phyloP scores from a whole-genome alignment of 1,139 yeast species.

The Magnusiomyces suaveolens region DNA sequence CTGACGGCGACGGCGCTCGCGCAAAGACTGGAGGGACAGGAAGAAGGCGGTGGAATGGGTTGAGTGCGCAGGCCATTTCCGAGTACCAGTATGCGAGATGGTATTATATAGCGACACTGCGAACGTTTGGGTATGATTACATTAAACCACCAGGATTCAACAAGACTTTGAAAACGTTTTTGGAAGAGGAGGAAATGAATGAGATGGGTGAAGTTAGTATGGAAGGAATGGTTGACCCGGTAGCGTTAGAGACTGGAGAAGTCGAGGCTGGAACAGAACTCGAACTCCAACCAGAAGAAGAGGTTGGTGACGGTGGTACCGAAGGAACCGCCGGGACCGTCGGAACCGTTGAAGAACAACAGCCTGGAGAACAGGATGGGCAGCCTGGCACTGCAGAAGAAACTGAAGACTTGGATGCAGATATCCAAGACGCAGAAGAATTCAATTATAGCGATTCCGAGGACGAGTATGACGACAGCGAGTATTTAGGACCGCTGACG shows the following conservation, averaged over 20 bases:
- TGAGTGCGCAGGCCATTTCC: constrained; percentile 1
- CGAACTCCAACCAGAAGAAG: neutral
- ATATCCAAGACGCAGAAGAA: constrained; percentile 9
- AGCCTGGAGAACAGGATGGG: neutral
- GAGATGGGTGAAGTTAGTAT: constrained; percentile 6
- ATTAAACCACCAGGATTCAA: constrained; percentile 20
- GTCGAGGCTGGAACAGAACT: constrained; percentile 1
- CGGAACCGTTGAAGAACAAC: neutral
- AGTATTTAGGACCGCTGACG: constrained; percentile 4
- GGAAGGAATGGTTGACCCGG: constrained; percentile 3
- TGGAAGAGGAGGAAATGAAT: constrained; percentile 15
- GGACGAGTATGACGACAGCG: constrained; percentile 8
- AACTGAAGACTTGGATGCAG: constrained; percentile 5
- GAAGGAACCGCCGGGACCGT: no score
- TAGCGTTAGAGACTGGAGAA: neutral
- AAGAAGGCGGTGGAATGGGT: constrained; percentile 1
- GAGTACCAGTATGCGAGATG: constrained; percentile 1
- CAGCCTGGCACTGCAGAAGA: constrained; percentile 7
- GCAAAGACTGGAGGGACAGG: neutral
- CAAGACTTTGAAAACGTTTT: constrained; percentile 19
- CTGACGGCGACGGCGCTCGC: neutral
- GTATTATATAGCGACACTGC: constrained; percentile 15
- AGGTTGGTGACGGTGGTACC: neutral
- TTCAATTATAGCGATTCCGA: constrained; percentile 7
- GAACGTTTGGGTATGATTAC: constrained; percentile 22